Evolutionary conservation across 192 early-diverging fungal genomes (phyloP).

Genomic region (Gonapodya prolifera): DNA sequence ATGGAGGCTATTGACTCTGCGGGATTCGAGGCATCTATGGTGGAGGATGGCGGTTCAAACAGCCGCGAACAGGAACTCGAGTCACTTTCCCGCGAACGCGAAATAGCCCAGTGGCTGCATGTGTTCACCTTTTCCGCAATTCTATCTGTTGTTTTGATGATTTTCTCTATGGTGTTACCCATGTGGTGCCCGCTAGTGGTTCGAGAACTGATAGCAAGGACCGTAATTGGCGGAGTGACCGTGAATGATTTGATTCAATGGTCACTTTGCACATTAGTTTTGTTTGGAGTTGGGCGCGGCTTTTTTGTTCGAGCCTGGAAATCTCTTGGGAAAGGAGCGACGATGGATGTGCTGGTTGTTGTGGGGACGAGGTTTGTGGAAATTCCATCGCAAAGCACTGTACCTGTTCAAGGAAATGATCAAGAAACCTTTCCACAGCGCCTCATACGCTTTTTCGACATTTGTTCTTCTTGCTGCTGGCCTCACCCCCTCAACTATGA

Average conservation of each 20-base stretch:
- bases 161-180: conserved; percentile 58
- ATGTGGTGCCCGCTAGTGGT: conserved; percentile 26
- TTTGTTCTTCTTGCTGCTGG: not conserved
- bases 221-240: conserved; percentile 33
- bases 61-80: conserved; percentile 48
- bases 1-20: not conserved
- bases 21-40: not conserved
- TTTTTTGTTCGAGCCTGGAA: conserved; percentile 73
- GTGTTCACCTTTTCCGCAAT: conserved; percentile 49
- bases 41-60: not conserved
- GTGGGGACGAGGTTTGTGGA: conserved; percentile 69
- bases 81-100: conserved; percentile 69
- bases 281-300: conserved; percentile 71
- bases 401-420: too few species aligned
- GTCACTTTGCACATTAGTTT: conserved; percentile 76
- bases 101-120: conserved; percentile 67
- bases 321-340: conserved; percentile 70
- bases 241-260: conserved; percentile 53
- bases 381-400: not conserved
- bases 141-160: conserved; percentile 72
- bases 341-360: conserved; percentile 90
- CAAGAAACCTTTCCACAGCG: not conserved
- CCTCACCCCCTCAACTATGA: not conserved
- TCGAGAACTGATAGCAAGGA: conserved; percentile 25
- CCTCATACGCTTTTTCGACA: not conserved